Evolutionary conservation across 176 grass and related monocot genomes (phyloP), one percentile per base, ranked within the genome.

Genomic region (Musa schizocarpa): DNA sequence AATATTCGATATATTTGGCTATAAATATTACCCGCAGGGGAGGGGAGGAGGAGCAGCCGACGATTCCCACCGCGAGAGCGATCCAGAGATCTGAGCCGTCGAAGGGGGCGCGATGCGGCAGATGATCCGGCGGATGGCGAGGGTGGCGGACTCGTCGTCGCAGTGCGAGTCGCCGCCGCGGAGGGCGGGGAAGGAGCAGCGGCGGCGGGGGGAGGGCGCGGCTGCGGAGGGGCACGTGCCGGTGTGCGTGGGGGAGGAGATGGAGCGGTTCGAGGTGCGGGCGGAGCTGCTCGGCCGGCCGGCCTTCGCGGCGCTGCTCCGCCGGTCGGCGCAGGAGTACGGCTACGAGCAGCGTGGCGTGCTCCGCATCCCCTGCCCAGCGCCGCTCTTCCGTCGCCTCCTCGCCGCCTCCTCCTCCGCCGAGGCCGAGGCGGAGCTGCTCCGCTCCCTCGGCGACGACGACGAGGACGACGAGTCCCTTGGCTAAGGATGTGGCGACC

Each of bases 231-330:
- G 88, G 10, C 81, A 96, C 83, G 92, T 96, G 64, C 92, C 92
- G 73, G 86, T 96, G 73, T 86, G 76, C 83, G 92, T 99, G 5
- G 96, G 96, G 50, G 96, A 99, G 82, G 86, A 86, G 82, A 80
- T 86, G 85, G 88, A 78, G 76, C 83, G 92, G 53, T 96, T 96
- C 76, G 74, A 91, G 7, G 92, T 96, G 68, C 83, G 83, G 27
- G 83, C 92, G 10, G 92, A 96, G 79, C 71, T 96, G 63, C 81
- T 96, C 51, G 79, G 77, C 79, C 81, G 81, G 9, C 92, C 92
- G 79, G 88, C 81, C 71, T 80, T 96, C 69, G 85, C 81, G 3
- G 88, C 88, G 81, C 83, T 96, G 27, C 79, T 96, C 58, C 51
- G 79, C 17, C 75, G 84, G 6, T 89, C 92, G 0, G 92, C 92